Evolutionary conservation across 768 basidiomycete species (phyloP), one percentile per base, ranked within the genome.

Genomic region (Leucocoprinus sp.): DNA sequence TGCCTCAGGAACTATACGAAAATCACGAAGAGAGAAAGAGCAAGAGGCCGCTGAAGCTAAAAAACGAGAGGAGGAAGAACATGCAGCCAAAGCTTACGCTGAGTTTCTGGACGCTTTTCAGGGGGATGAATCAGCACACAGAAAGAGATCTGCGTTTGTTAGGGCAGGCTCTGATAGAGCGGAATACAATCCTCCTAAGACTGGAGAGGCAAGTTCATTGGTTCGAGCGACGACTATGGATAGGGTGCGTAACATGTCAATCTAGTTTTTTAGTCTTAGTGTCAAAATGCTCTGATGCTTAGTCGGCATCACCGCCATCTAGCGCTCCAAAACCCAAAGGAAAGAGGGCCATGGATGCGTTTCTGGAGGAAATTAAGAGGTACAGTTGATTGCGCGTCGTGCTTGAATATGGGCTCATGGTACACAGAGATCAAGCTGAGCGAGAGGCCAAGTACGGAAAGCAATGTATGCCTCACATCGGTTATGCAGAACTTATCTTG

Each of bases 321-420:
- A 58, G 56, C 48, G 67, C 61, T 4, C 75, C 81, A 1, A 91
- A 82, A 59, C 82, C 88, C 0, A 96, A 91, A 60, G 96, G 96
- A 2, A 96, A 91, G 60, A 79, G 95, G 41, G 91, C 88, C 1
- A 98, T 98, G 91, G 93, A 97, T 63, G 65, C 83, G 1, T 99
- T 98, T 60, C 69, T 99, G 41, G 93, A 96, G 56, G 93, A 99
- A 67, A 90, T 99, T 49, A 98, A 98, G 67, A 78, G 78, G 95
- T 86, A 37, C 17, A 69, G 47, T 31, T 7, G 15, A 24, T 27
- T 9, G 7, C 41, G 15, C 41, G 3, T n/a, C 23, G 22, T 38
- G 52, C 27, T 3, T 38, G 17, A 14, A 11, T 18, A 21, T 29
- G n/a, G 33, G 41, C 33, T 19, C 48, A 36, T 45, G 22, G 8